phyloP scores from a whole-genome alignment of 225 moss, liverwort and hornwort genomes.

The Straminergon stramineum region DNA sequence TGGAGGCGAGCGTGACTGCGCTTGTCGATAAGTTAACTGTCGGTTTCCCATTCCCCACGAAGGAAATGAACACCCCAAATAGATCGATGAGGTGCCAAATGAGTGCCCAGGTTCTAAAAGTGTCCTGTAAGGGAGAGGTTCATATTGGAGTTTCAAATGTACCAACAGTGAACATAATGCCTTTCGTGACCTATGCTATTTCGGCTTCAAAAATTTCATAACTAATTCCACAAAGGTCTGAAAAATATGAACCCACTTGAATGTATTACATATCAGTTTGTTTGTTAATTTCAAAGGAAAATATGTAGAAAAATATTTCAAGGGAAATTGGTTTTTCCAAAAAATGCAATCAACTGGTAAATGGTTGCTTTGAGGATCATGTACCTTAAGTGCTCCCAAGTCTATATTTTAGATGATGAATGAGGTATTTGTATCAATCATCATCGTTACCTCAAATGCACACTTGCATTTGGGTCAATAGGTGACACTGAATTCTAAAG shows the following conservation, averaged over 20 bases:
- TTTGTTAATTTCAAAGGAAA: background rate
- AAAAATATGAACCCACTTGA: background rate
- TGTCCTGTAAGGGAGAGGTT: background rate
- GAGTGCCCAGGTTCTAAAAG: too few species aligned
- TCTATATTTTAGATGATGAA: background rate
- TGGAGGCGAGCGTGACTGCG: background rate
- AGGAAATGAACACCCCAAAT: too few species aligned
- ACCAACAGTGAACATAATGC: background rate
- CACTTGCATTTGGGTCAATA: background rate
- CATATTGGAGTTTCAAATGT: background rate
- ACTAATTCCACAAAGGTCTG: background rate
- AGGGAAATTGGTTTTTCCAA: fast-evolving
- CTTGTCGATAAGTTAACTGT: background rate
- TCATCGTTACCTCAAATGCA: fast-evolving
- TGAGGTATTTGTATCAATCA: background rate
- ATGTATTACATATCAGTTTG: background rate
- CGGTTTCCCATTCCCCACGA: too few species aligned
- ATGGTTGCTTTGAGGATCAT: background rate
- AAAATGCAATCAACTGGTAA: background rate
- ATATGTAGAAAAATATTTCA: background rate
- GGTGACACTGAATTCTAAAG: fast-evolving
- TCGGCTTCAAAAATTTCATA: background rate
- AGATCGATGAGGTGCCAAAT: too few species aligned
- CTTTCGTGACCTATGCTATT: background rate
- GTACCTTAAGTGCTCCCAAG: background rate